These are phyloP conservation scores for Neofusicoccum sp. DNA, from an alignment of 2,329 filamentous ascomycete genomes.

Conservation along the genomic window DNA sequence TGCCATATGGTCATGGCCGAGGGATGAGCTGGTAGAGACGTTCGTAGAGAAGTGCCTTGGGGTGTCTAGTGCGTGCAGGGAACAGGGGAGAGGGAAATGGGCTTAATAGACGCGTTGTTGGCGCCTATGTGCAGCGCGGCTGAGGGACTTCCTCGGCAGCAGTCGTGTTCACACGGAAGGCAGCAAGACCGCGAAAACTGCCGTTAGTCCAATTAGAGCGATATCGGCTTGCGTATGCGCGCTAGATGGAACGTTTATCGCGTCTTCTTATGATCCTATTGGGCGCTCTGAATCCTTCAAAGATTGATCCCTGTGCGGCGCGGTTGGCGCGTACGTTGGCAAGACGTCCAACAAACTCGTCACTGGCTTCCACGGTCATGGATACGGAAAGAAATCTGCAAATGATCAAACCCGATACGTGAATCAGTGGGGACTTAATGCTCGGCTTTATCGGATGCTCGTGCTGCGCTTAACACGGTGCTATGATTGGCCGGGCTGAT, in stretches of 20 bases:
- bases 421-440: too few species aligned
- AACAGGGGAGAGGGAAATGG: background rate
- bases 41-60: background rate
- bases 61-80: background rate
- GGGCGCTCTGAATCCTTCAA: background rate
- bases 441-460: background rate
- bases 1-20: background rate
- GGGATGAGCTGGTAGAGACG: background rate
- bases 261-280: background rate
- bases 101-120: background rate
- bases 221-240: background rate
- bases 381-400: background rate
- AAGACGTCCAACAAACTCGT: background rate
- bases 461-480: background rate
- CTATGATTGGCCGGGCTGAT: background rate
- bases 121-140: background rate
- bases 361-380: background rate
- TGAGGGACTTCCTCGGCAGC: background rate
- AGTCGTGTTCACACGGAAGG: background rate
- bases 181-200: background rate
- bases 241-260: background rate
- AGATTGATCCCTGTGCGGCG: background rate
- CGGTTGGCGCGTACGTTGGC: background rate
- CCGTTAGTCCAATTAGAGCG: background rate
- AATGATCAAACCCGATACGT: background rate